These are phyloP conservation scores for Magnusiomyces suaveolens DNA, from an alignment of 1,139 yeast species.

Conservation along the genomic window DNA sequence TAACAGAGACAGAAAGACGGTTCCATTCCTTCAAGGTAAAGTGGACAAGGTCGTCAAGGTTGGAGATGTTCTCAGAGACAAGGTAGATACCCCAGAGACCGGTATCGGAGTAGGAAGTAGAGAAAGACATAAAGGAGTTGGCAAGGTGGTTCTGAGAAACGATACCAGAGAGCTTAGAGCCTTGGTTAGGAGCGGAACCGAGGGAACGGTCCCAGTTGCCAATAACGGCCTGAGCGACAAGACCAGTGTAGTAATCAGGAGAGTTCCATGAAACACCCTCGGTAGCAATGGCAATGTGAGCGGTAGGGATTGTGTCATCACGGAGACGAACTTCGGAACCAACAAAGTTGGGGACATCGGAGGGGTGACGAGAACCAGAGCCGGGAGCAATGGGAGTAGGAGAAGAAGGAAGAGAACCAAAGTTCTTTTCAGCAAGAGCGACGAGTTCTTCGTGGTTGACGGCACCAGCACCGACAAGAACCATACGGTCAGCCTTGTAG, in stretches of 20 bases:
- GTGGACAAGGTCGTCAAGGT: conserved; percentile 57
- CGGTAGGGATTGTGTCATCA: conserved; percentile 75
- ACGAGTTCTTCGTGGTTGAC: conserved; percentile 83
- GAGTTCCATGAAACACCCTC: conserved; percentile 98
- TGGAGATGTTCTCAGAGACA: conserved; percentile 64
- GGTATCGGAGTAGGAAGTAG: conserved; percentile 94
- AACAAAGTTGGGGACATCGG: conserved; percentile 64
- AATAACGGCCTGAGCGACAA: conserved; percentile 91
- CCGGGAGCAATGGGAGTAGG: conserved; percentile 59
- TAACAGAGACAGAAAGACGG: conserved; percentile 68
- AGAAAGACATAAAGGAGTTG: conserved; percentile 90
- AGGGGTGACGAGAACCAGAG: conserved; percentile 49
- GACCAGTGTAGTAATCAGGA: conserved; percentile 88
- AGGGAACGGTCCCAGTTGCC: conserved; percentile 96
- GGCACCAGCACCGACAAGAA: conserved; percentile 89
- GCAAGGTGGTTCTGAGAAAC: conserved; percentile 73
- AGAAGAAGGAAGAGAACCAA: conserved; percentile 66
- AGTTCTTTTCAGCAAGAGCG: conserved; percentile 59
- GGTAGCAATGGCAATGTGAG: conserved; percentile 89
- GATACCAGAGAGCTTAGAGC: conserved; percentile 74
- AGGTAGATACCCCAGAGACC: conserved; percentile 96
- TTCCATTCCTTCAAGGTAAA: conserved; percentile 84
- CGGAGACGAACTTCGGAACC: conserved; percentile 82
- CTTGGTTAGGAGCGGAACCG: conserved; percentile 79
- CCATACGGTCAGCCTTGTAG: conserved; percentile 96